Evolutionary conservation across 768 basidiomycete species (phyloP), one percentile per base, ranked within the genome.

Genomic region (Podaxis carcinomalis): DNA sequence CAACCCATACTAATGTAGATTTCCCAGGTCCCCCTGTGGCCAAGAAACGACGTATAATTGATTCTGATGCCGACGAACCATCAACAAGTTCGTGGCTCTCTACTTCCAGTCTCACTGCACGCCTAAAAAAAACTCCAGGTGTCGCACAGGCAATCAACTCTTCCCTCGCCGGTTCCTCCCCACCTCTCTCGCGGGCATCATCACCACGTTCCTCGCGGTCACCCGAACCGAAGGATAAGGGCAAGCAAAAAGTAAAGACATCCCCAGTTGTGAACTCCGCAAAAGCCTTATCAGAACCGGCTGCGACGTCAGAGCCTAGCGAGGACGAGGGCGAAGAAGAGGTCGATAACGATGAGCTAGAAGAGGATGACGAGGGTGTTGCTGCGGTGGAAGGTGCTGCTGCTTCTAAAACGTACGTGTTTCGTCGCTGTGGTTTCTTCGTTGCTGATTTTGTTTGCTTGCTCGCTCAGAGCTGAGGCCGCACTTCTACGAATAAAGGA

Each of bases 391-490:
- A 75, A 55, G 75, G 69, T 46, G 74, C 70, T 37, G 73, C 76
- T 11, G 85, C 87, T 2, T 84, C 86, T 0, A 89, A 90, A 68
- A 85, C 78, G 93, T 90, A 64, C 3, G 56, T 51, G 35, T 42
- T 46, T n/a, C 57, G 1, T 52, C 39, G 36, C 47, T 36, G 3
- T n/a, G 23, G 23, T 19, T 51, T 11, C 7, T 40, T 37, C 27
- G 32, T 25, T 32, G 6, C 14, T 66, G 10, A 21, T 64, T 32
- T 32, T 32, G 32, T 32, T 39, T 61, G 42, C 55, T 50, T 28
- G 47, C 32, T 59, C 27, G 16, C 5, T 49, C 59, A 88, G 92
- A 73, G 90, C 85, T n/a, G 83, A 91, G 68, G 83, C 83, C 42
- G 88, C 83, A 7, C 71, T 92, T 32, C 80, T 78, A 21, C 80